Percentiles rank a stretch among this genome's conserved stretches.
These are phyloP conservation scores for Collybia mongolica DNA, from an alignment of 768 basidiomycete genomes.

Conservation along the genomic window DNA sequence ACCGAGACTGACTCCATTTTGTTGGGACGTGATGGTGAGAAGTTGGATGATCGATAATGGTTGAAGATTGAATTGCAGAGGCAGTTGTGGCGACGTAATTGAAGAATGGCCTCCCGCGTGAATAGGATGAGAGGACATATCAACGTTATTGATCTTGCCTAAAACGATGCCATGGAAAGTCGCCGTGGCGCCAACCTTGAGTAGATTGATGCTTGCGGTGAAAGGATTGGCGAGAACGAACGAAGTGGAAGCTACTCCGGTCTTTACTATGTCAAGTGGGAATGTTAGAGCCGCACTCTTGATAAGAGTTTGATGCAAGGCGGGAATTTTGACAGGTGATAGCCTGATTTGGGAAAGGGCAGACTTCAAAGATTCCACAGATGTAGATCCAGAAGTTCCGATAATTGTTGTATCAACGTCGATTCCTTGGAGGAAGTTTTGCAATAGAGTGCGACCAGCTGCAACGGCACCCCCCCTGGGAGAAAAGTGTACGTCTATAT, in stretches of 20 bases:
- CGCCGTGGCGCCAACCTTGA: constrained; percentile 52
- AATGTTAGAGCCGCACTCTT: constrained; percentile 54
- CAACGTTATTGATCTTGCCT: constrained; percentile 56
- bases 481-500: constrained; percentile 56
- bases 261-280: constrained; percentile 59
- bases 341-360: constrained; percentile 62
- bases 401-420: constrained; percentile 53
- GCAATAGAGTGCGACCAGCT: constrained; percentile 55
- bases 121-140: constrained; percentile 56
- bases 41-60: constrained; percentile 61
- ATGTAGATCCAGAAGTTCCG: constrained; percentile 55
- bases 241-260: constrained; percentile 54
- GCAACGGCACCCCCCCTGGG: constrained; percentile 52
- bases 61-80: constrained; percentile 64
- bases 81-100: constrained; percentile 54
- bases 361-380: constrained; percentile 56
- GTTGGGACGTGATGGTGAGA: constrained; percentile 45
- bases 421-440: constrained; percentile 69
- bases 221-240: constrained; percentile 69
- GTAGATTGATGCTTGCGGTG: constrained; percentile 66
- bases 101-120: constrained; percentile 57
- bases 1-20: constrained; percentile 60
- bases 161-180: constrained; percentile 54
- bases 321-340: constrained; percentile 62
- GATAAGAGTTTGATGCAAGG: constrained; percentile 62